Base-by-base conservation (phyloP, 2,329 filamentous ascomycete species). In the Trichophyton simii region DNA sequence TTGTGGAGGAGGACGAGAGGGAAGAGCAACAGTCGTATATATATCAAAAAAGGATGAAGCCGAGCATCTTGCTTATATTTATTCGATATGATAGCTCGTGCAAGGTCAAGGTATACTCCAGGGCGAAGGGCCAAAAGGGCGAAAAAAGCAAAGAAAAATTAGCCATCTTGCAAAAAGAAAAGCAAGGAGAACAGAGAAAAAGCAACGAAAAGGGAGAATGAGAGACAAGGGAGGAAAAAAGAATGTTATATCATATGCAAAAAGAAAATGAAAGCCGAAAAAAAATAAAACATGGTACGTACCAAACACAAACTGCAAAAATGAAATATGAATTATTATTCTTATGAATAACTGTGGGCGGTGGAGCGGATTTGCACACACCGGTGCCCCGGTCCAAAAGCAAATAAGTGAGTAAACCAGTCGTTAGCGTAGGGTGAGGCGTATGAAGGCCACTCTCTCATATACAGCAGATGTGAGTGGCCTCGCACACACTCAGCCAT, bases 201-300 rank as follows among this genome's bases (percentile, higher is more conserved):
- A 52, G 41, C 41, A 44, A 31, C 4, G n/a, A 34, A 54, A 54
- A 54, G 28, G 28, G 28, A 54, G 22, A 54, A 15, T 2, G 11
- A 25, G 50, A 11, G 28, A 18, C 13, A 28, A 31, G 9, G n/a
- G 28, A 54, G n/a, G 28, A 28, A 31, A 34, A 34, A 54, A 54
- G 22, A 54, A 54, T 54, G 50, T 54, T 54, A 54, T 54, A 54
- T 54, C 50, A 54, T 54, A 54, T 54, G 50, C 50, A 54, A 54
- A 54, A 54, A 54, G 11, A 54, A 54, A 54, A 2, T 13, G 50
- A 54, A 54, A 54, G 22, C 50, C 50, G 50, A 54, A 54, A 31
- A 54, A 54, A 31, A 54, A 54, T 52, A 52, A 52, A 52, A 52
- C 8, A 52, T 31, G 28, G 28, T 31, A 31, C 28, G 6, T 6